These are phyloP conservation scores for Deinandra increscens DNA, from an alignment of 129 eudicot genomes.

Conservation along the genomic window DNA sequence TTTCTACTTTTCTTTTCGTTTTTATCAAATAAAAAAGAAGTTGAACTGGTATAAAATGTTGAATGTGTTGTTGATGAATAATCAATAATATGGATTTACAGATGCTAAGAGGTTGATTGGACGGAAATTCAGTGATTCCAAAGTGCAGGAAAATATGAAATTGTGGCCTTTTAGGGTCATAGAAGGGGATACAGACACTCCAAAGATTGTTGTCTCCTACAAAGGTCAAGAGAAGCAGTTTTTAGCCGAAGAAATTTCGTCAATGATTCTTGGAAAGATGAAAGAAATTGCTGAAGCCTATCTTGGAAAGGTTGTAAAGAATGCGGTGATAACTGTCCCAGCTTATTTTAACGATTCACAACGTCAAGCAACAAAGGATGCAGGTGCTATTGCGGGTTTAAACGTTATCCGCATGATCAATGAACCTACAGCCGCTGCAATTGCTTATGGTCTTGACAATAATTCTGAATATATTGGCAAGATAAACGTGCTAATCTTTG, in stretches of 20 bases:
- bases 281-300: conserved; percentile 28
- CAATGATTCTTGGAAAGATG: conserved; percentile 32
- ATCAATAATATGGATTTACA: no score
- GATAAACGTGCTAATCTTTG: conserved; percentile 25
- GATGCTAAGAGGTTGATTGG: conserved; percentile 35
- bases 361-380: conserved; percentile 36
- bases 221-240: conserved; percentile 25
- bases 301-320: conserved; percentile 23
- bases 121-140: conserved; percentile 23
- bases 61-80: no score
- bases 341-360: conserved; percentile 31
- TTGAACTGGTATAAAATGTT: no score
- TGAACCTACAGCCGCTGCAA: conserved; percentile 32
- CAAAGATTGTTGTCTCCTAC: conserved; percentile 29
- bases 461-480: background rate
- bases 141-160: conserved; percentile 21
- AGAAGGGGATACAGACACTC: conserved; percentile 10
- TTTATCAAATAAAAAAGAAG: no score
- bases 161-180: conserved; percentile 31
- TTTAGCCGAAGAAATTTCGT: conserved; percentile 31
- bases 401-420: conserved; percentile 21
- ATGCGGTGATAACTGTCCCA: conserved; percentile 25
- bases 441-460: conserved; percentile 28
- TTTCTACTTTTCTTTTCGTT: background rate
- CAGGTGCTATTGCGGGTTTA: conserved; percentile 25